Base-by-base conservation (phyloP, 2,329 filamentous ascomycete genomes). In the Sporothrix curviconia region DNA sequence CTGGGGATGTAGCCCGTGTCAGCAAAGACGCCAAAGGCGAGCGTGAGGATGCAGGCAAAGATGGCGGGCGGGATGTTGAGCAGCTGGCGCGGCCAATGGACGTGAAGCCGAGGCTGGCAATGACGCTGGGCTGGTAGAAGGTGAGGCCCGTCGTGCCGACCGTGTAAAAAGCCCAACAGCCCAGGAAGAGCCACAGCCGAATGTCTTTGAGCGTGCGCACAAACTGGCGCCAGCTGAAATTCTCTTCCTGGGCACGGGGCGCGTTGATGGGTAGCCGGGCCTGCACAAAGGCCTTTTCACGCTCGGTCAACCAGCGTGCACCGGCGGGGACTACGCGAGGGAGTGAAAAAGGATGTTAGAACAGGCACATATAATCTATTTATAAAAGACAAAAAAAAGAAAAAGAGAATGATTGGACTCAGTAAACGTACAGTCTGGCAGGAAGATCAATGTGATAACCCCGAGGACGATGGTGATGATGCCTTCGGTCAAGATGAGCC, bases 361-460 rank as follows among this genome's bases (percentile, higher is more conserved):
- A n/a, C n/a, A n/a, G n/a, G n/a, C n/a, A n/a, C n/a, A n/a, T n/a
- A n/a, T n/a, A n/a, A n/a, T n/a, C n/a, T n/a, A n/a, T n/a, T n/a
- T n/a, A n/a, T n/a, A n/a, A n/a, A n/a, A n/a, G n/a, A n/a, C n/a
- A n/a, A n/a, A n/a, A n/a, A n/a, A n/a, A n/a, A n/a, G n/a, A n/a
- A n/a, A n/a, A n/a, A n/a, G n/a, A n/a, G n/a, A n/a, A n/a, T n/a
- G n/a, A n/a, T n/a, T n/a, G n/a, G n/a, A n/a, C n/a, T n/a, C n/a
- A n/a, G n/a, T n/a, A 25, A 8, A 56, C 70, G 63, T 64, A 78
- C 75, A 80, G 60, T 83, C 78, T 0, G 79, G 79, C 0, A 83
- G 68, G 0, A 78, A 55, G 54, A 83, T 80, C 68, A 76, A 80
- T 9, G 81, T 73, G 5, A 72, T 64, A 5, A 78, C 63, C 9